A percentile compares a stretch with the other conserved stretches of the same genome.
Conservation (phyloP, 192 early-diverging fungal genomes). For the Gonapodya sp. region DNA sequence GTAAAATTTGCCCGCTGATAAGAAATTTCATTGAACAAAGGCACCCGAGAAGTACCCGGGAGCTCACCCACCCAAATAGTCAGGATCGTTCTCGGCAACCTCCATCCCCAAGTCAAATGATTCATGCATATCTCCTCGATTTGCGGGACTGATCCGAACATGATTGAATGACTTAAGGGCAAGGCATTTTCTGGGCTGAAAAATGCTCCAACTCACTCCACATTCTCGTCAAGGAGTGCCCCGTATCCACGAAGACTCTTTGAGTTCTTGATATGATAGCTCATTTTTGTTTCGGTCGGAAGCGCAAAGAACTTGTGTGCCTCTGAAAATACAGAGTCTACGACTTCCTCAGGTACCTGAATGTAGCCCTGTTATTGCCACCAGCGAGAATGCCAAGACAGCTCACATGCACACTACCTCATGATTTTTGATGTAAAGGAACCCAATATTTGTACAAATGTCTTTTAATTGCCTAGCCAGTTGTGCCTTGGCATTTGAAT, state of each 20-base stretch:
- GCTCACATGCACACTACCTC: too few species aligned
- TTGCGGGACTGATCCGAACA: not conserved
- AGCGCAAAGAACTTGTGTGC: slow-evolving; percentile 2
- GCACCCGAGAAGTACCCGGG: too few species aligned
- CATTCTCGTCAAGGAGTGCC: not conserved
- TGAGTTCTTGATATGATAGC: not conserved
- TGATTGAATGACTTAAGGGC: not conserved
- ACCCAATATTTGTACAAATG: not conserved
- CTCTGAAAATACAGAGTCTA: not conserved
- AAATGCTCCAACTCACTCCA: not conserved
- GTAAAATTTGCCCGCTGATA: not conserved
- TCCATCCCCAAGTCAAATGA: slow-evolving; percentile 4
- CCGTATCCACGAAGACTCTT: not conserved
- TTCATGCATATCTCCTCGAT: slow-evolving; percentile 4
- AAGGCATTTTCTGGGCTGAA: not conserved
- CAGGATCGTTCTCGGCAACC: not conserved
- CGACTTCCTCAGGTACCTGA: not conserved
- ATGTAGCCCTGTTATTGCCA: too few species aligned
- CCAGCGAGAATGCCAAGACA: too few species aligned
- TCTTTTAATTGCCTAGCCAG: not conserved
- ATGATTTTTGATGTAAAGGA: not conserved
- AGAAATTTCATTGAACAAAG: too few species aligned
- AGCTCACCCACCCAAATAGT: not conserved
- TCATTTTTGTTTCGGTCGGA: not conserved
- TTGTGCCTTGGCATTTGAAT: not conserved